phyloP scores from a whole-genome alignment of 371 early-diverging fungal species.

The Mortierella sp. region DNA sequence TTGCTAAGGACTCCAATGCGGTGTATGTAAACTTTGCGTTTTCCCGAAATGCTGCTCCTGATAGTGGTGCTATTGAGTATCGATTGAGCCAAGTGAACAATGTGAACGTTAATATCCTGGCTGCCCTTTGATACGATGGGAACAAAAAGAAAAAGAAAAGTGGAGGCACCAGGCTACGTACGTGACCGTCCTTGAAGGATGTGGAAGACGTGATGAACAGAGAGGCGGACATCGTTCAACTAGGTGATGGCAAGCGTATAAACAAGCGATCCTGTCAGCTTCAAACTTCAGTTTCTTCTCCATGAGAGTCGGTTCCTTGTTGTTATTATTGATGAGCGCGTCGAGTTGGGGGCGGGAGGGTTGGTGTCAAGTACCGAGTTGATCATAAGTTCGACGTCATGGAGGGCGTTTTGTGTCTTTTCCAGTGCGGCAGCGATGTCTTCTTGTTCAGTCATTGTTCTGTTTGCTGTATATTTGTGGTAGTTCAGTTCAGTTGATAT shows the following conservation, averaged over 20 bases:
- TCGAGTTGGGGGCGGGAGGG: neutral
- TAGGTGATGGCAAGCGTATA: neutral
- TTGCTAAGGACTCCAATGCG: conserved; percentile 40
- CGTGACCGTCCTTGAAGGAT: conserved; percentile 53
- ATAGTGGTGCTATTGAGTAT: conserved; percentile 20
- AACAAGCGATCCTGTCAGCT: neutral
- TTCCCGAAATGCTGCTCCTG: conserved; percentile 38
- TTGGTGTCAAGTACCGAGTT: conserved; percentile 27
- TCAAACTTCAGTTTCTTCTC: neutral
- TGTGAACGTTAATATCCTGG: neutral
- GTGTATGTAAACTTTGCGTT: conserved; percentile 49
- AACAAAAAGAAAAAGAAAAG: too few relatives aligned
- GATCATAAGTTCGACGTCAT: conserved; percentile 54
- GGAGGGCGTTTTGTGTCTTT: conserved; percentile 32
- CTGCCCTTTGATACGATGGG: neutral
- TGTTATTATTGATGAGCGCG: neutral
- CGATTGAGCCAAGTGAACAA: neutral
- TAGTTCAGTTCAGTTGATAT: neutral
- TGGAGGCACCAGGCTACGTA: neutral
- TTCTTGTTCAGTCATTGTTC: conserved; percentile 20
- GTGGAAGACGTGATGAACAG: conserved; percentile 53
- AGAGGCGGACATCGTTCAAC: conserved; percentile 54
- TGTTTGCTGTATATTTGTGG: neutral
- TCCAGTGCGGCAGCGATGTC: conserved; percentile 36
- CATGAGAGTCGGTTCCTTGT: neutral